Conservation (phyloP, 129 eudicot species). For the Ambrosia trifida region DNA sequence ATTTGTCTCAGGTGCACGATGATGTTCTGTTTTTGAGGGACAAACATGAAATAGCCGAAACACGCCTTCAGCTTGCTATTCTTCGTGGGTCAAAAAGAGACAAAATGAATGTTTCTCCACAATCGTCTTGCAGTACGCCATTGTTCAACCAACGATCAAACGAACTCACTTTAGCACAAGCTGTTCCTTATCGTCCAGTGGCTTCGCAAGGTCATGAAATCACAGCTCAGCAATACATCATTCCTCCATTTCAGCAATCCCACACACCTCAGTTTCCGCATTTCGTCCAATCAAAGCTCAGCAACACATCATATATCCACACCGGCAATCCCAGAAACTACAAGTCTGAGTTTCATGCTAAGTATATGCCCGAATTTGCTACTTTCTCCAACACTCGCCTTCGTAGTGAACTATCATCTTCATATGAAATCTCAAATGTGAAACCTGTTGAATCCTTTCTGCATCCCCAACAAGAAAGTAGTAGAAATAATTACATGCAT, state of each 20-base stretch:
- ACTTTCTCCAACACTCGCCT: slow-evolving; percentile 5
- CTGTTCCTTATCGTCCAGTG: slow-evolving; percentile 23
- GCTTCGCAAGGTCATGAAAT: slow-evolving; percentile 20
- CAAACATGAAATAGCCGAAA: slow-evolving; percentile 39
- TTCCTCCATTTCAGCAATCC: slow-evolving; percentile 19
- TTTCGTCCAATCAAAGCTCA: slow-evolving; percentile 22
- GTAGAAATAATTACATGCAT: slow-evolving; percentile 11
- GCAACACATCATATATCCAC: neutral
- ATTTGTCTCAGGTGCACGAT: slow-evolving; percentile 39
- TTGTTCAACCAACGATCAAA: slow-evolving; percentile 11
- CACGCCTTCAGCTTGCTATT: slow-evolving; percentile 31
- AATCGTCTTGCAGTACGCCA: slow-evolving; percentile 13
- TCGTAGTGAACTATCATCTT: neutral
- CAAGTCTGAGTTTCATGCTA: slow-evolving; percentile 38
- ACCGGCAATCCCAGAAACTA: slow-evolving; percentile 25
- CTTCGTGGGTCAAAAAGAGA: slow-evolving; percentile 28
- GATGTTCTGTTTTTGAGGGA: slow-evolving; percentile 38
- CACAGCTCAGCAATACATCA: neutral
- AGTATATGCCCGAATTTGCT: slow-evolving; percentile 34
- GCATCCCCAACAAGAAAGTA: slow-evolving; percentile 14
- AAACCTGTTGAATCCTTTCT: slow-evolving; percentile 12
- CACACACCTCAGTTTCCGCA: slow-evolving; percentile 24
- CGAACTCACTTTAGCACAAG: slow-evolving; percentile 3
- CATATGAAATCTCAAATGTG: slow-evolving; percentile 22
- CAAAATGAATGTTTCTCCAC: neutral